Evolutionary conservation across 108 stramenopile species (phyloP).

Genomic region (Cyclotella atomus): DNA sequence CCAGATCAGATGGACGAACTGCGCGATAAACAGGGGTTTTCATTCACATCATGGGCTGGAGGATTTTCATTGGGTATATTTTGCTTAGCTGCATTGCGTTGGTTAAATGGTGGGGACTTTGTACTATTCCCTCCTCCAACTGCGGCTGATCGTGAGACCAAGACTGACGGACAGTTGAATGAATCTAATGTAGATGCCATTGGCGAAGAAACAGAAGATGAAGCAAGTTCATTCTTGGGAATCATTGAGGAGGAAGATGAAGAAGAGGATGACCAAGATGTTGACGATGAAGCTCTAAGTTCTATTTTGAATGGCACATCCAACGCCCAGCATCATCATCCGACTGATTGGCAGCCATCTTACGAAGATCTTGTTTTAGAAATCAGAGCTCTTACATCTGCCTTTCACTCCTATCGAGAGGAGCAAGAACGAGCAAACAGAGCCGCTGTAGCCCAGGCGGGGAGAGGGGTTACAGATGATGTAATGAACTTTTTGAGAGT

Average conservation of each 20-base stretch:
- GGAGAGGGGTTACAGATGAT: conserved; percentile 42
- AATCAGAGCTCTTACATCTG: conserved; percentile 40
- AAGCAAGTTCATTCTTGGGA: background rate
- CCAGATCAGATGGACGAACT: background rate
- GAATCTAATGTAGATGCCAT: background rate
- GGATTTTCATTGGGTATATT: conserved; percentile 44
- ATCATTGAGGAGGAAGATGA: conserved; percentile 20
- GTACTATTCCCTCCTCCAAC: conserved; percentile 69
- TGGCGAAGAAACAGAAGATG: conserved; percentile 4
- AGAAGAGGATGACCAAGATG: background rate
- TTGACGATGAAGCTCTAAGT: conserved; percentile 6
- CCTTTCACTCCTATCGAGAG: conserved; percentile 28
- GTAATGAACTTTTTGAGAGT: conserved; percentile 47
- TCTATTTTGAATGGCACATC: conserved; percentile 34
- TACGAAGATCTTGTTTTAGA: conserved; percentile 39
- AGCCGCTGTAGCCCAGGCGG: conserved; percentile 20
- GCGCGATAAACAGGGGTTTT: background rate
- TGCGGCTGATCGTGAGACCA: background rate
- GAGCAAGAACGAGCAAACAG: conserved; percentile 35
- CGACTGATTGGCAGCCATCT: conserved; percentile 5
- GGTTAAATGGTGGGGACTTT: conserved; percentile 90
- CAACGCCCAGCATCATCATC: conserved; percentile 11
- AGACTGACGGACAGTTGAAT: background rate
- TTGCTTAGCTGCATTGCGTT: conserved; percentile 70
- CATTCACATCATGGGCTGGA: conserved; percentile 34